A percentile compares a stretch with the other conserved stretches of the same genome.
Evolutionary conservation across 2,329 filamentous ascomycete species (phyloP).

Genomic region (Epichloe uncinata): DNA sequence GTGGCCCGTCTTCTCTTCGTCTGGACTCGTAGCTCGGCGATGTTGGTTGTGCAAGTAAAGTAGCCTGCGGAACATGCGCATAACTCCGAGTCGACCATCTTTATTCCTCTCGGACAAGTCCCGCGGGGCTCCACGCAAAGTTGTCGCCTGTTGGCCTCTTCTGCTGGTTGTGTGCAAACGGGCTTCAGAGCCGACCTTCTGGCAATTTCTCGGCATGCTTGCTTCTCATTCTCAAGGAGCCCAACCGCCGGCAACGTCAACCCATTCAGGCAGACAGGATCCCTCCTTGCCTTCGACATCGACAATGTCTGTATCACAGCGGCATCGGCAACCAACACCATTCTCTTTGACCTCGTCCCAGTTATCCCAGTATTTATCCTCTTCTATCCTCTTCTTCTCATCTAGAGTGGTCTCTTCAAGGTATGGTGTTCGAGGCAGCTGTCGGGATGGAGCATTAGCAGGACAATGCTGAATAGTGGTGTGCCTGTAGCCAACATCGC

Average conservation of each 20-base stretch:
- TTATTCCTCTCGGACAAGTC: not conserved
- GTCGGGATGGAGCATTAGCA: slow-evolving; percentile 80
- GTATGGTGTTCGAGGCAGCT: slow-evolving; percentile 67
- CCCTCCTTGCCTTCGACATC: slow-evolving; percentile 97
- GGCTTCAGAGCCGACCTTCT: not conserved
- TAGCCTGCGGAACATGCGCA: not conserved
- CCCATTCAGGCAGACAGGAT: slow-evolving; percentile 91
- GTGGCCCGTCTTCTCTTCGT: not conserved
- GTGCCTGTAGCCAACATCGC: slow-evolving; percentile 94
- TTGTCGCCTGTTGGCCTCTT: not conserved
- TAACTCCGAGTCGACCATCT: not conserved
- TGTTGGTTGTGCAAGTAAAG: not conserved
- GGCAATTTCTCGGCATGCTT: not conserved
- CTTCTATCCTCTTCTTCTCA: slow-evolving; percentile 72
- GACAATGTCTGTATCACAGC: slow-evolving; percentile 92
- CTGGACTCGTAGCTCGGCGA: not conserved
- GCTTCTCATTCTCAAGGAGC: slow-evolving; percentile 30
- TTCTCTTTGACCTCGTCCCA: slow-evolving; percentile 86
- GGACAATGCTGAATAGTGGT: slow-evolving; percentile 98
- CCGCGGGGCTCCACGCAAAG: not conserved
- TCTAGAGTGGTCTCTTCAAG: slow-evolving; percentile 71
- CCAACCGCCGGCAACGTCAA: slow-evolving; percentile 93
- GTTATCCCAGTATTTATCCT: slow-evolving; percentile 91
- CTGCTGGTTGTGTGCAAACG: not conserved
- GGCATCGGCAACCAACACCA: slow-evolving; percentile 89